Evolutionary conservation across 1,284 basidiomycete genomes (phyloP), one percentile per base, ranked within the genome.

Genomic region (Phlebopus sp.): DNA sequence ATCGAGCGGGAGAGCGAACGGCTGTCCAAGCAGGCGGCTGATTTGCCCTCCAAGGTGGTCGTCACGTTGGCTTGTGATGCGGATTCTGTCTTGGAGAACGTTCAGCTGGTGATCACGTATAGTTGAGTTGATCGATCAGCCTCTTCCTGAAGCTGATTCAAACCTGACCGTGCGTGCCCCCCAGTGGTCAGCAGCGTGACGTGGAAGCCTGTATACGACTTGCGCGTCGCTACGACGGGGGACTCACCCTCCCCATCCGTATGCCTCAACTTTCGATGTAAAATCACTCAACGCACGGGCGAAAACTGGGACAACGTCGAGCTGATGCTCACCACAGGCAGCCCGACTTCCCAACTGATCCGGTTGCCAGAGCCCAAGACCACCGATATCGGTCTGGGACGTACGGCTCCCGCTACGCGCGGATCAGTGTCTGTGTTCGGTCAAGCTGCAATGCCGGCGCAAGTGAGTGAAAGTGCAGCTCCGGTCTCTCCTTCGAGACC

Each of bases 301-400:
- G 58, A 59, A 44, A 36, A 47, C 21, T 63, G 60, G 59, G 59
- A 63, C 4, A 54, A 57, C 15, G 36, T 61, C 17, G 43, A 42
- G 25, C 48, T 59, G 38, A 23, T 15, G 21, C 42, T 59, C n/a
- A 61, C 53, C 2, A 59, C 58, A 4, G 54, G 54, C 3, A 30
- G 46, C 9, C 45, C 41, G 18, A 49, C 17, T 19, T 51, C 41
- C 10, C 58, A 49, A 34, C 51, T 56, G 5, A 49, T 57, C 17
- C 42, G 47, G 31, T 39, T 63, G 1, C 60, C 60, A 7, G 56
- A 61, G 46, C 58, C 59, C 9, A 58, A 58, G 44, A 50, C 29
- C 37, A 49, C 49, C 1, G 43, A 55, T 14, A 46, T 60, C 7
- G 41, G 54, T 34, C 56, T 55, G 8, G 34, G 21, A 23, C 30